Conservation (phyloP, 2,329 filamentous ascomycete species). For the Clarireedia hainanense region DNA sequence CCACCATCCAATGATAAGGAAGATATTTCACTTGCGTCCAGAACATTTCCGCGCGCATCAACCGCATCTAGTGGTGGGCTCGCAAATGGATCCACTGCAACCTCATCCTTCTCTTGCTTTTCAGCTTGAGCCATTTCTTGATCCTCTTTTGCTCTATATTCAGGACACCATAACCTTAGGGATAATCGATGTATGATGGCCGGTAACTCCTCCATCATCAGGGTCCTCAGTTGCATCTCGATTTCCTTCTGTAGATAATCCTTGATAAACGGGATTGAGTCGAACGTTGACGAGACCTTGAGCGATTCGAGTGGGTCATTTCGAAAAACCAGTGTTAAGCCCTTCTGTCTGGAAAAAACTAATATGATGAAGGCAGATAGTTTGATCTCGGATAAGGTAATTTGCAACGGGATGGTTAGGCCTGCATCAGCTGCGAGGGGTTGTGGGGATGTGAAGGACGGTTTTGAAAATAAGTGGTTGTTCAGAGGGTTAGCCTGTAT, state of each 20-base stretch:
- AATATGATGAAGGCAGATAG: slow-evolving; percentile 95
- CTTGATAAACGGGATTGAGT: slow-evolving; percentile 96
- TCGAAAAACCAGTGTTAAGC: slow-evolving; percentile 90
- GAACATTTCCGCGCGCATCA: slow-evolving; percentile 67
- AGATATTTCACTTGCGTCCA: slow-evolving; percentile 69
- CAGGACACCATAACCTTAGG: slow-evolving; percentile 80
- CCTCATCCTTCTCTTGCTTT: slow-evolving; percentile 39
- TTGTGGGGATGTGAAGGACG: slow-evolving; percentile 84
- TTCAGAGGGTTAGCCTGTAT: slow-evolving; percentile 83
- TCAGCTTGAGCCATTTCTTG: slow-evolving; percentile 43
- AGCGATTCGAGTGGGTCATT: slow-evolving; percentile 97
- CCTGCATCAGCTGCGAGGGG: slow-evolving; percentile 86
- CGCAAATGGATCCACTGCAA: slow-evolving; percentile 68
- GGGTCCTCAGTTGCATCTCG: slow-evolving; percentile 79
- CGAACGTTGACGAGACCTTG: slow-evolving; percentile 97
- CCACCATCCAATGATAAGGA: slow-evolving; percentile 72
- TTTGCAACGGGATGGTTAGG: slow-evolving; percentile 93
- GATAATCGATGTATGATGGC: slow-evolving; percentile 94
- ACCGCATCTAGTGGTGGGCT: slow-evolving; percentile 76
- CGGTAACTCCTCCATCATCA: slow-evolving; percentile 97
- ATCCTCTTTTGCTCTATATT: slow-evolving; percentile 63
- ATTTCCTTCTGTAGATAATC: slow-evolving; percentile 96
- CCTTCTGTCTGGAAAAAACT: slow-evolving; percentile 96
- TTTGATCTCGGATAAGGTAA: slow-evolving; percentile 91
- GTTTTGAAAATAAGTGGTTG: slow-evolving; percentile 87